These are phyloP conservation scores for Zoysia matrella DNA, from an alignment of 202 grass and related monocot species.

Conservation along the genomic window DNA sequence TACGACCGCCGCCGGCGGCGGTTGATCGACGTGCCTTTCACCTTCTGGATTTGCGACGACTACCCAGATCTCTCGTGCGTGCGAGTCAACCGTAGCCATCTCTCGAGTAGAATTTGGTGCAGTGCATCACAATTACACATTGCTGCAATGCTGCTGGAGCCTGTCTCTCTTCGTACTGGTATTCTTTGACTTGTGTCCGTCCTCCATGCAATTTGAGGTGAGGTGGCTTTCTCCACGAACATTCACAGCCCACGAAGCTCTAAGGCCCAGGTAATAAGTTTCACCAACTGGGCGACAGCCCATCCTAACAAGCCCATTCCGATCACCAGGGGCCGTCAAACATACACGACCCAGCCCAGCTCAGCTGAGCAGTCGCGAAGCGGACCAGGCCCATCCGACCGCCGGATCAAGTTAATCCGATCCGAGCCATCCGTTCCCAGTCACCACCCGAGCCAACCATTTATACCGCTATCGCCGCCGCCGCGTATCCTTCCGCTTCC, in stretches of 20 bases:
- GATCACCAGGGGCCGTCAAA: background rate
- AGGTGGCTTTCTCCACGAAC: background rate
- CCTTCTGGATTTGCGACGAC: background rate
- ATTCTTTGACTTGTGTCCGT: background rate
- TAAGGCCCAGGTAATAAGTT: background rate
- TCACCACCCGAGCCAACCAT: conserved; percentile 32
- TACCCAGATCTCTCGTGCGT: too few relatives aligned
- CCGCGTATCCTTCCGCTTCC: background rate
- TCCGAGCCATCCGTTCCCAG: conserved; percentile 30
- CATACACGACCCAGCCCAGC: background rate
- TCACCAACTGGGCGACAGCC: background rate
- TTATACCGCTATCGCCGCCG: conserved; percentile 50
- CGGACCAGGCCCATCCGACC: background rate
- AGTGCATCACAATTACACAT: background rate
- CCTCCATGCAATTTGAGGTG: background rate
- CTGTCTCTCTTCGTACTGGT: background rate
- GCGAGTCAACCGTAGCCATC: background rate
- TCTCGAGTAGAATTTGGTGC: background rate
- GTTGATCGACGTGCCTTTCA: background rate
- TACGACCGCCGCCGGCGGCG: background rate
- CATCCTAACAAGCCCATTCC: background rate
- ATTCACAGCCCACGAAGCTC: background rate
- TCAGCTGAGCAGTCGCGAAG: background rate
- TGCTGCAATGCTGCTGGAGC: background rate
- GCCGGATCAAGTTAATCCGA: conserved; percentile 16